Evolutionary conservation across 441 rosid species (phyloP), one percentile per base, ranked within the genome.

Genomic region (Populus trichocarpa): DNA sequence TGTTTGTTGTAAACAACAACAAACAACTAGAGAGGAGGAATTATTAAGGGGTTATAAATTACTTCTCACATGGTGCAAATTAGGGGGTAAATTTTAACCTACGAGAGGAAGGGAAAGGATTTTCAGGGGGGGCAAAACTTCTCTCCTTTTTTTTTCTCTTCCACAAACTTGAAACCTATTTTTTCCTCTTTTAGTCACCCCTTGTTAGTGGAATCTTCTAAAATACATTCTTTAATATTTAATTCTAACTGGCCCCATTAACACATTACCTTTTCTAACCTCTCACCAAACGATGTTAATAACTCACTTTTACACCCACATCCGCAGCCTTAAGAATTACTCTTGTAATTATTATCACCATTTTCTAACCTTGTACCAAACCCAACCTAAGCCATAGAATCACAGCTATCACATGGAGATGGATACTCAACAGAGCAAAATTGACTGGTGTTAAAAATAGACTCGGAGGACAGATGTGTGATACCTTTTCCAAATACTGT

Each of bases 401-500:
- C 36, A n/a, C 18, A 23, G 71, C 22, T 20, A 50, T 42, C 30
- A 53, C 36, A 25, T 57, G 5, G 64, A 6, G 26, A 61, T 10
- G n/a, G 28, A 9, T 22, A 74, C 26, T 2, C 38, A 2, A 7
- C 14, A 75, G 13, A 68, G n/a, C 23, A 57, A 6, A 59, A 6
- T 64, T 67, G 22, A 6, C 20, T 16, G 13, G 25, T 22, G 25
- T 16, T 11, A 20, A 35, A 13, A 20, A 40, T 18, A 20, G 12
- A 18, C 20, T n/a, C 38, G 69, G 13, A n/a, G 6, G 8, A 38
- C 68, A 77, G 0, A 23, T 22, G 77, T 68, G 61, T 20, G 38
- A 33, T 85, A 96, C 99, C 86, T 93, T 96, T 74, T 93, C 94
- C 86, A 96, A 78, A 85, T 96, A 96, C 20, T 88, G 89, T 53